Conservation (phyloP, 768 basidiomycete species). For the Pseudohyphozyma bogoriensis region DNA sequence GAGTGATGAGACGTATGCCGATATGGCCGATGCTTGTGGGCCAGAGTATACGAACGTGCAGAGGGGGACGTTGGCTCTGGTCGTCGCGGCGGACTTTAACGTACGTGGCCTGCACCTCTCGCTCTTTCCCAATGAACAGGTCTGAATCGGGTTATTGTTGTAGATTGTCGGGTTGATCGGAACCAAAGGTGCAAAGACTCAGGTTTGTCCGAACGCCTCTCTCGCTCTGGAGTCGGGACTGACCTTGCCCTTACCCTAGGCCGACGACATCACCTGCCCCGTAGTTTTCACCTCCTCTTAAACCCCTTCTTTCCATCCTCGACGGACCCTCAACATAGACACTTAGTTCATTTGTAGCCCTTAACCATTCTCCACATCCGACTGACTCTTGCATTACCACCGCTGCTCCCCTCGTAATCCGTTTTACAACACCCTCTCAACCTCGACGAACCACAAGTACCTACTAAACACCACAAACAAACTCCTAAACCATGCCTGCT, state of each 20-base stretch:
- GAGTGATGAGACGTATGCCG: no score
- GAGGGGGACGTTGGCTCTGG: no score
- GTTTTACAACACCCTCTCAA: constrained; percentile 7
- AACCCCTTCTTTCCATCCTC: not conserved
- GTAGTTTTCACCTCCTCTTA: not conserved
- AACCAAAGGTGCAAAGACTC: not conserved
- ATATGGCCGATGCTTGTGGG: no score
- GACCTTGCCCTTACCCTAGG: no score
- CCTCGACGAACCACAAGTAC: constrained; percentile 40
- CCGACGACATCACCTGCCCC: not conserved
- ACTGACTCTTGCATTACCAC: not conserved
- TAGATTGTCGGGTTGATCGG: not conserved
- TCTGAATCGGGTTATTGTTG: no score
- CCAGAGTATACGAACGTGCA: no score
- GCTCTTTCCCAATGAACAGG: no score
- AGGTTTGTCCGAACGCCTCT: not conserved
- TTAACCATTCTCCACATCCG: not conserved
- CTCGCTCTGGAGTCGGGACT: no score
- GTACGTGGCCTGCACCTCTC: no score
- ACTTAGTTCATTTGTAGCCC: no score
- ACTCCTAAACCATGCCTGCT: constrained; percentile 40
- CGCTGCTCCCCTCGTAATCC: not conserved
- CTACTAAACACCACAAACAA: constrained; percentile 37
- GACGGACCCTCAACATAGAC: not conserved
- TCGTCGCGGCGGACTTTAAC: no score